A percentile compares a stretch with the other conserved stretches of the same genome.
phyloP scores from a whole-genome alignment of 108 stramenopile genomes.

The Nitzschia sp. region DNA sequence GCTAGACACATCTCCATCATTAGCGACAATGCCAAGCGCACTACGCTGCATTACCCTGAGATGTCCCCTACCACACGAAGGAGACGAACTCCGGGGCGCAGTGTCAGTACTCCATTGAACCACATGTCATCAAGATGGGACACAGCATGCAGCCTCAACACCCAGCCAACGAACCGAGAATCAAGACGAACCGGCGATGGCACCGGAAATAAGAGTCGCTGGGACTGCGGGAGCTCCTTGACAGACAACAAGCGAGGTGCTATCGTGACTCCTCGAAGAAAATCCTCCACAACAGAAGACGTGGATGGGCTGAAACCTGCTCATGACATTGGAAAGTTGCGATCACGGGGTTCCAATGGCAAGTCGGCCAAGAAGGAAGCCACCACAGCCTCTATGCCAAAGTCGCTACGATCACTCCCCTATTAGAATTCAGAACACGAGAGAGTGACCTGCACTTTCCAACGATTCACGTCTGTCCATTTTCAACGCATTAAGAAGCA shows the following conservation, averaged over 20 bases:
- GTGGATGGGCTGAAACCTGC: background rate
- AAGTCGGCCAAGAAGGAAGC: conserved; percentile 2
- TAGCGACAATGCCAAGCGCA: conserved; percentile 11
- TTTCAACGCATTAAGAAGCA: too few species aligned
- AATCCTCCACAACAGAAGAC: background rate
- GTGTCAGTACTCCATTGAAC: conserved; percentile 17
- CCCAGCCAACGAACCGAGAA: background rate
- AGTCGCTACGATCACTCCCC: conserved; percentile 17
- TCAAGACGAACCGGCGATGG: too few species aligned
- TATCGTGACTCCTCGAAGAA: background rate
- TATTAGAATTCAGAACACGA: background rate
- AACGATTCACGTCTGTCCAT: too few species aligned
- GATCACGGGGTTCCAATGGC: background rate
- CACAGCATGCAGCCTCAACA: background rate
- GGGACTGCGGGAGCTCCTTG: conserved; percentile 16
- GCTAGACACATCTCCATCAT: conserved; percentile 16
- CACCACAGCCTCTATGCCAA: background rate
- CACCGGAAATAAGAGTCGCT: background rate
- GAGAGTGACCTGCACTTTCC: background rate
- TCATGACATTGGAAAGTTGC: conserved; percentile 17
- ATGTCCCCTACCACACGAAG: background rate
- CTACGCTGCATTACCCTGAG: background rate
- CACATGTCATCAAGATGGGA: conserved; percentile 22
- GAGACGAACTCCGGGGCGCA: conserved; percentile 1
- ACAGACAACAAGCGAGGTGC: background rate